A percentile compares a stretch with the other conserved stretches of the same genome.
These are phyloP conservation scores for Chloris gayana DNA, from an alignment of 176 grass and related monocot genomes.

Conservation along the genomic window DNA sequence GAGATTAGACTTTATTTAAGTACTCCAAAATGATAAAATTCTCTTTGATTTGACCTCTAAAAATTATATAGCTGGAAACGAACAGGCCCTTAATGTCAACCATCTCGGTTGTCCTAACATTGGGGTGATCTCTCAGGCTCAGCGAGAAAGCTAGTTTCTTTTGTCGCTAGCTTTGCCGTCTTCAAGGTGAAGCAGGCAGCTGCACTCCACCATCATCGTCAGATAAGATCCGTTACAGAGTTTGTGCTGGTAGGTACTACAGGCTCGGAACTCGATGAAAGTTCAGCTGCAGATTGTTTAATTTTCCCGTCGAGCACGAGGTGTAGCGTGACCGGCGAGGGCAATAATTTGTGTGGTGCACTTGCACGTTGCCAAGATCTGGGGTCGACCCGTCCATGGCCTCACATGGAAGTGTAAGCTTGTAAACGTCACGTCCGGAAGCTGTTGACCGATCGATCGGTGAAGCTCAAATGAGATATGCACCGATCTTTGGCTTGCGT, in stretches of 20 bases:
- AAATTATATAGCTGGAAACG: too few relatives aligned
- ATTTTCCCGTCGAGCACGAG: constrained; percentile 16
- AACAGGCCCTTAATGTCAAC: too few relatives aligned
- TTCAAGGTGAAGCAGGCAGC: not conserved
- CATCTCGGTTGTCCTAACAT: too few relatives aligned
- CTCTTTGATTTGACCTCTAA: too few relatives aligned
- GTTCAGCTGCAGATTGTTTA: not conserved
- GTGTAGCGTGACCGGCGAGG: constrained; percentile 11
- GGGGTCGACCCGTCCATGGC: not conserved
- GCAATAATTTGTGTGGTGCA: not conserved
- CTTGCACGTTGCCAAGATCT: constrained; percentile 8
- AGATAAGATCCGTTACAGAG: not conserved
- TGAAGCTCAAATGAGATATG: not conserved
- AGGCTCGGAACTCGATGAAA: not conserved
- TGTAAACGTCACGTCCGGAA: not conserved
- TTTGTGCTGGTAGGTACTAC: not conserved
- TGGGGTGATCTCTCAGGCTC: not conserved
- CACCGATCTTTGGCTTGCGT: not conserved
- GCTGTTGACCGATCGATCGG: not conserved
- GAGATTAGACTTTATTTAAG: too few relatives aligned
- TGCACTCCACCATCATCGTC: not conserved
- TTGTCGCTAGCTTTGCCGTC: not conserved
- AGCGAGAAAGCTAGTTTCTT: not conserved
- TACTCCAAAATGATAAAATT: too few relatives aligned
- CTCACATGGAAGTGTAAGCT: not conserved